These are phyloP conservation scores for Fusarium pseudoanthophilum DNA, from an alignment of 2,329 filamentous ascomycete genomes.

Conservation along the genomic window DNA sequence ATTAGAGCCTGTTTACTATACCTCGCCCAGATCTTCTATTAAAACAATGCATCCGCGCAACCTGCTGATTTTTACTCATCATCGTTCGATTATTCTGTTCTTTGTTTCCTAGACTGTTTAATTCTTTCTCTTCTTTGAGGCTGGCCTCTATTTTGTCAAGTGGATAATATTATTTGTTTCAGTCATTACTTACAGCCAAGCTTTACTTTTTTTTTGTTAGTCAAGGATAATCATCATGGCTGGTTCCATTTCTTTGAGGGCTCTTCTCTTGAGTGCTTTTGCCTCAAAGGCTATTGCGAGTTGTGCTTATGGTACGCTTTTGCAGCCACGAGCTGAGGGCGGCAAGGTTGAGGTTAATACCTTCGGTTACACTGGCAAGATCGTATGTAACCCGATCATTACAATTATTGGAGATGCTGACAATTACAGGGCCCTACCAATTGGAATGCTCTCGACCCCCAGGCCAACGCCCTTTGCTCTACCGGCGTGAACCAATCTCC, in stretches of 20 bases:
- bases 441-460: constrained; percentile 59
- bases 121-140: constrained; percentile 18
- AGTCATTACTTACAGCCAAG: not conserved
- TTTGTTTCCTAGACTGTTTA: not conserved
- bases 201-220: not conserved
- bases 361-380: constrained; percentile 48
- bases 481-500: constrained; percentile 64
- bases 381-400: not conserved
- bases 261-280: constrained; percentile 27
- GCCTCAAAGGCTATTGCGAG: constrained; percentile 44
- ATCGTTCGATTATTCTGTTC: constrained; percentile 28
- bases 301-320: constrained; percentile 54
- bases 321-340: constrained; percentile 48
- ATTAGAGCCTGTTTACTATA: not conserved
- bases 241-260: constrained; percentile 15
- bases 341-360: constrained; percentile 47
- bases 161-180: constrained; percentile 16
- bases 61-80: constrained; percentile 25
- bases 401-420: not conserved
- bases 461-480: constrained; percentile 58
- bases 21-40: not conserved
- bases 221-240: constrained; percentile 11
- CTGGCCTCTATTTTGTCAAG: constrained; percentile 21
- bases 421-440: constrained; percentile 57
- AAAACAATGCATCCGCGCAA: constrained; percentile 13